Base-by-base conservation (phyloP, 2,329 filamentous ascomycete genomes). In the Botryotinia calthae region DNA sequence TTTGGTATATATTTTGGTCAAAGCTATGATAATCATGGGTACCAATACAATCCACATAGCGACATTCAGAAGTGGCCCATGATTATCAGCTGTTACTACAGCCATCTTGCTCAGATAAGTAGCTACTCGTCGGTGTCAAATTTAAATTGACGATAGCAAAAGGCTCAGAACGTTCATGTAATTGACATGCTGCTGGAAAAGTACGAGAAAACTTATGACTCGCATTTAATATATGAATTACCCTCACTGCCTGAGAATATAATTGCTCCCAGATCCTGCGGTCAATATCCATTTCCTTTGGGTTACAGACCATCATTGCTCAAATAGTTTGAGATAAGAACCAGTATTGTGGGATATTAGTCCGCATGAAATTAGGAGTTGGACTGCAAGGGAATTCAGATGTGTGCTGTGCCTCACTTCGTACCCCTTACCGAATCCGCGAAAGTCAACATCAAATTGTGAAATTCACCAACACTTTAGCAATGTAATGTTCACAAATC, bases 41-140 rank as follows among this genome's bases (percentile, higher is more conserved):
- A 66, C 59, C 22, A 73, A 22, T 10, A 64, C 64, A 48, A 71
- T 63, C 72, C 67, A 73, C 61, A 58, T 64, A 31, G 59, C 61
- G 28, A 73, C 37, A 51, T 71, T 71, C 18, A 66, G 22, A 20
- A 71, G 58, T 16, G 72, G 67, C 2, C 72, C 72, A 46, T 73
- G 66, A 42, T 64, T 44, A n/a, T 71, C 67, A 5, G 48, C 37
- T 4, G 70, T 71, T 25, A 70, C 37, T 18, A 42, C 42, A 22
- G 68, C 48, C 72, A 71, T 73, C 28, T 48, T 72, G 37, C 9
- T n/a, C 34, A 18, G 14, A 62, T 37, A 9, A 40, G 25, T 62
- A 40, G 12, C 37, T 28, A 20, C 25, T 14, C 7, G 25, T 62
- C 22, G 12, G 25, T 4, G 16, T n/a, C n/a, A 40, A 28, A 4